A percentile compares a stretch with the other conserved stretches of the same genome.
Evolutionary conservation across 1,139 yeast species (phyloP).

Genomic region (Debaryomycetaceae sp.): DNA sequence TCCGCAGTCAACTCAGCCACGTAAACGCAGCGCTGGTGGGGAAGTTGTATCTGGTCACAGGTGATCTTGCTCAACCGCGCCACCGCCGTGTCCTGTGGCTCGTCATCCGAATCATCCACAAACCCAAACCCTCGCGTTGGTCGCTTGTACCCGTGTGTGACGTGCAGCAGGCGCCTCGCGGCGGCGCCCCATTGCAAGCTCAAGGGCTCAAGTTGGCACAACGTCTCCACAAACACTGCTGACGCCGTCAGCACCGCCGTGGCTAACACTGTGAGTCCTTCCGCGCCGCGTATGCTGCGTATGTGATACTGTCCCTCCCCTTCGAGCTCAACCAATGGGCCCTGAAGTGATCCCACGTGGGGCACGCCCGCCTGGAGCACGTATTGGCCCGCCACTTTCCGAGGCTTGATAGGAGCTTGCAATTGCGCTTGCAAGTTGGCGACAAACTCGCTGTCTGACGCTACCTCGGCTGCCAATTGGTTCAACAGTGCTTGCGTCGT

Average conservation of each 20-base stretch:
- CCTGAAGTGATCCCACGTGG: conserved; percentile 3
- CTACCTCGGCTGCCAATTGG: conserved; percentile 14
- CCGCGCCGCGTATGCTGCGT: background rate
- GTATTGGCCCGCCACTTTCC: conserved; percentile 3
- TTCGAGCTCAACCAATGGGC: conserved; percentile 2
- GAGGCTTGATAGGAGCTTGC: conserved; percentile 10
- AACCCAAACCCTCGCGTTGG: conserved; percentile 39
- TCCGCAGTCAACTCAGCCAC: too few species aligned
- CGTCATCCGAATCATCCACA: conserved; percentile 22
- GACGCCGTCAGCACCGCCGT: background rate
- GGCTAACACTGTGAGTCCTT: conserved; percentile 1
- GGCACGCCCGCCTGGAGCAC: background rate
- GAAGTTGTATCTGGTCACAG: too few species aligned
- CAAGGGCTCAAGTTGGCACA: conserved; percentile 32
- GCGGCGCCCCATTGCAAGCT: conserved; percentile 19
- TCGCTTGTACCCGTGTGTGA: conserved; percentile 17
- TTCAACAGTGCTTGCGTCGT: conserved; percentile 18
- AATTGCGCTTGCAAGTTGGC: conserved; percentile 16
- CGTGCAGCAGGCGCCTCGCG: background rate
- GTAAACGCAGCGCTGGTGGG: too few species aligned
- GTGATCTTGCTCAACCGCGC: too few species aligned
- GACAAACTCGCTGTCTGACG: conserved; percentile 16
- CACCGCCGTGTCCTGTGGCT: conserved; percentile 8
- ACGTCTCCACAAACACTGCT: conserved; percentile 1
- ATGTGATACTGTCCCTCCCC: too few species aligned